Evolutionary conservation across 768 basidiomycete species (phyloP).

Genomic region (Pholiota molesta): DNA sequence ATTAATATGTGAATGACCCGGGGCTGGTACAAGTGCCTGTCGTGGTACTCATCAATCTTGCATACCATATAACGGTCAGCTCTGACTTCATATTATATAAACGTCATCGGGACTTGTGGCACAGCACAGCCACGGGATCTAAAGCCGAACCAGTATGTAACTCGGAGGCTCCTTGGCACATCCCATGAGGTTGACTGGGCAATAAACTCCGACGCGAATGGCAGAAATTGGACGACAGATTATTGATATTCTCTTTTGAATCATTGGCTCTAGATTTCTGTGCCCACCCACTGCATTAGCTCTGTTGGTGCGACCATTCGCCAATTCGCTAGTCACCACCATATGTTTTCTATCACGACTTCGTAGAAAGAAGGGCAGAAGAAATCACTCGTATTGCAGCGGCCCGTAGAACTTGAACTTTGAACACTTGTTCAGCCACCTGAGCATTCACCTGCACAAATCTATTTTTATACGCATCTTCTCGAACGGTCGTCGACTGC

Average conservation of each 20-base stretch:
- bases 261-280: neutral
- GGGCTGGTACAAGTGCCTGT: slow-evolving; percentile 5
- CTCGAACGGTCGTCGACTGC: neutral
- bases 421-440: neutral
- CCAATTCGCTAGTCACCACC: neutral
- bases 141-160: slow-evolving; percentile 2
- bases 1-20: slow-evolving; percentile 5
- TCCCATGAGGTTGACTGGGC: neutral
- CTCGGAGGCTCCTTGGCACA: neutral
- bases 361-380: neutral
- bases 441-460: neutral
- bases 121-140: slow-evolving; percentile 9
- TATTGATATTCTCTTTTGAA: neutral
- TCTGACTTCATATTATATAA: slow-evolving; percentile 2
- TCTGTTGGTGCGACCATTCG: neutral
- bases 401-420: neutral
- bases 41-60: neutral
- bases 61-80: neutral
- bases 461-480: neutral
- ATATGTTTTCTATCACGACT: neutral
- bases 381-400: neutral
- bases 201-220: neutral
- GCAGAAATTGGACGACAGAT: neutral
- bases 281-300: neutral
- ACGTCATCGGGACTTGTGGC: slow-evolving; percentile 5